Evolutionary conservation across 139 green algal genomes (phyloP).

Genomic region (Dunaliella primolecta): DNA sequence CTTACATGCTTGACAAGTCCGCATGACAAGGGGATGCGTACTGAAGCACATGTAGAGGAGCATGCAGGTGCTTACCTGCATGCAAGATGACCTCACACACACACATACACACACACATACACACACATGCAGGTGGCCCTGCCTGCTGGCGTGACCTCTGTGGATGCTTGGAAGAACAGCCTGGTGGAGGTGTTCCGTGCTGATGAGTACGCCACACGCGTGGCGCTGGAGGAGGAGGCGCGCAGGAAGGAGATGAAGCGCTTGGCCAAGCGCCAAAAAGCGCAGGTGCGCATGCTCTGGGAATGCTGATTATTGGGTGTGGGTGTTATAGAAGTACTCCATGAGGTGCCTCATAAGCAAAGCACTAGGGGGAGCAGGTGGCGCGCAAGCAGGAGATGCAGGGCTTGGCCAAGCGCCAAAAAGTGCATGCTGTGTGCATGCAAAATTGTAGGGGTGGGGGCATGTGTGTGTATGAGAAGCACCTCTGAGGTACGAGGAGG

Average conservation of each 20-base stretch:
- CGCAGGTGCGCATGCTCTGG: no score
- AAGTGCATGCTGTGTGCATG: constrained; percentile 10
- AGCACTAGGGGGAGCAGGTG: constrained; percentile 19
- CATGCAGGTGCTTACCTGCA: no score
- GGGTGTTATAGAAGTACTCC: no score
- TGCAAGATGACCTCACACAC: no score
- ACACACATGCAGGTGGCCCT: constrained; percentile 18
- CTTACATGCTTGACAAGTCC: no score
- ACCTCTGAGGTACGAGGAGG: no score
- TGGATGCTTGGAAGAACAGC: constrained; percentile 30
- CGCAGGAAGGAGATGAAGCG: constrained; percentile 14
- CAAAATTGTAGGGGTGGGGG: not conserved
- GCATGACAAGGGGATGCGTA: no score
- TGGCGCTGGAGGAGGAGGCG: constrained; percentile 20
- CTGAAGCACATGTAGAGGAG: no score
- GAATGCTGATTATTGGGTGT: no score
- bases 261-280: constrained; percentile 30
- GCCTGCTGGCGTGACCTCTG: not conserved
- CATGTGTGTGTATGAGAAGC: not conserved
- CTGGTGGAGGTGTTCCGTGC: constrained; percentile 56
- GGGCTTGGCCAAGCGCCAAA: constrained; percentile 27
- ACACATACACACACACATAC: not conserved
- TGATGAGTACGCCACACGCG: constrained; percentile 22
- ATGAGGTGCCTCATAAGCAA: no score
- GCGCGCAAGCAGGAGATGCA: constrained; percentile 15